Evolutionary conservation across 257 asterid species (phyloP).

Genomic region (Solanum clarkiae): DNA sequence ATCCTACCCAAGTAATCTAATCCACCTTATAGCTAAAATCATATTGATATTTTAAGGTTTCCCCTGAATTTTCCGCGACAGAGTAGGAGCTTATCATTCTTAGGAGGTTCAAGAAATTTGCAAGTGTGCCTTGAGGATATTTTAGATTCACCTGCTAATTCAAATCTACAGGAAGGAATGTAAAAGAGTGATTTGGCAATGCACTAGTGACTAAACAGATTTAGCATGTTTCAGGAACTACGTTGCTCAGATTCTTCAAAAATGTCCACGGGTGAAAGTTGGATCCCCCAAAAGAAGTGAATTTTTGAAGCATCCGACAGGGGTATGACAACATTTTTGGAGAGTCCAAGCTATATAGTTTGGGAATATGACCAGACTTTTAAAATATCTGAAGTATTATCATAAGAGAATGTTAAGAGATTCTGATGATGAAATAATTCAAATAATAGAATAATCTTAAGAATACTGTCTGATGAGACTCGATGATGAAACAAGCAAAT

Average conservation of each 20-base stretch:
- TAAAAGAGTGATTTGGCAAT: background rate
- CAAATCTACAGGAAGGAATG: background rate
- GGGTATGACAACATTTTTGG: background rate
- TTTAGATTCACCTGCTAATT: background rate
- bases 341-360: background rate
- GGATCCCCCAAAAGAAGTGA: background rate
- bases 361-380: background rate
- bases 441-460: background rate
- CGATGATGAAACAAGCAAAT: background rate
- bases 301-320: background rate
- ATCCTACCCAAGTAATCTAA: background rate
- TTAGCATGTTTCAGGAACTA: background rate
- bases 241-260: background rate
- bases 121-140: background rate
- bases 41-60: background rate
- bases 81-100: background rate
- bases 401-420: background rate
- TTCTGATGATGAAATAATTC: background rate
- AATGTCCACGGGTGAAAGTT: background rate
- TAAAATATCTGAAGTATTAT: background rate
- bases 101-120: background rate
- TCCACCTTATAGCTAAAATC: background rate
- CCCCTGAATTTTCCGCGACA: background rate
- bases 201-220: background rate
- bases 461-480: background rate